Base-by-base conservation (phyloP, 768 basidiomycete species). In the Amanita inopinata region DNA sequence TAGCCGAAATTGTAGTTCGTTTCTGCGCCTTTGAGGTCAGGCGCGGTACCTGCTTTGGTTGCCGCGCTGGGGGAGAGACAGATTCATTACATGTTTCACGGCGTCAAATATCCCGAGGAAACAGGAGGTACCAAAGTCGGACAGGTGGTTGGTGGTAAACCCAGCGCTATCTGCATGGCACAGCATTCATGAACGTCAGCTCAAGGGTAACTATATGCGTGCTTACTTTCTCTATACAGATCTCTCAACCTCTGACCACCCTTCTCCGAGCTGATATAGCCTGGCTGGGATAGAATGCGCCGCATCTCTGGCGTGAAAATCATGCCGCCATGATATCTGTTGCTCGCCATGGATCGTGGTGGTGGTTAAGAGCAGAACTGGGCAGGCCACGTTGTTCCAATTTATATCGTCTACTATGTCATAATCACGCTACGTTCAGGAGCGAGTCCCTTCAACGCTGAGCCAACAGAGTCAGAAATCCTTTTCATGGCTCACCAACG, bases 1-100 rank as follows among this genome's bases (percentile, higher is more conserved):
- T 71, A 74, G 1, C 73, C 64, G 5, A 65, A 59, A 34, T 62
- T 51, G 48, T 62, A 71, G 1, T 64, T 53, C 0, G 73, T 71
- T 53, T 75, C 67, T 0, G 64, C 61, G 28, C 56, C 57, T 15
- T 35, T 44, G 1, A 73, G 51, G 37, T 65, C 60, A 1, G 71
- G 70, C 0, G 64, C 64, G 0, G 42, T 46, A 0, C 63, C 62
- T 1, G 38, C 33, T 36, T 57, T 55, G 2, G n/a, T n/a, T n/a
- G n/a, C n/a, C n/a, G n/a, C n/a, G n/a, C n/a, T n/a, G n/a, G n/a
- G n/a, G n/a, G n/a, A n/a, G n/a, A n/a, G n/a, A n/a, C n/a, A n/a
- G n/a, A n/a, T n/a, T n/a, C n/a, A n/a, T n/a, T n/a, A 58, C 64
- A 49, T 48, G 19, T 31, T 46, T 47, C 8, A 60, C 56, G 5